phyloP scores from a whole-genome alignment of 2,329 filamentous ascomycete species.

The Penicillium concentricum region DNA sequence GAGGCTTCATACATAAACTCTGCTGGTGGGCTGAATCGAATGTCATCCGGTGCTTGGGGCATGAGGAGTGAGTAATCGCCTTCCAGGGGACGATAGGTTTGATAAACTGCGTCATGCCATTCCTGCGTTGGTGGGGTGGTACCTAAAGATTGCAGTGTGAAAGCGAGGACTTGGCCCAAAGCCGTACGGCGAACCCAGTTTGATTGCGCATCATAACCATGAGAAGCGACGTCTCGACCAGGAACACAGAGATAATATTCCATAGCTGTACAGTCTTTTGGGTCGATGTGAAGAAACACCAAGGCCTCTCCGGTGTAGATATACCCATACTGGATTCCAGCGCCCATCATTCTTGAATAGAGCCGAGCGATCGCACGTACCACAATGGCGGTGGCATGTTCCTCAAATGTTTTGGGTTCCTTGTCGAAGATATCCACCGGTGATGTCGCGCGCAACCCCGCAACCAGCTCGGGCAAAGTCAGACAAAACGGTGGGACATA shows the following conservation, averaged over 20 bases:
- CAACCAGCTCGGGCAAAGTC: slow-evolving; percentile 22
- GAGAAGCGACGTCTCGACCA: slow-evolving; percentile 24
- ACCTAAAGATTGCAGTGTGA: background rate
- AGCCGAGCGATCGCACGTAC: slow-evolving; percentile 29
- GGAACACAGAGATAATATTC: slow-evolving; percentile 28
- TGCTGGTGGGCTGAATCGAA: background rate
- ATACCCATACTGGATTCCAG: slow-evolving; percentile 26
- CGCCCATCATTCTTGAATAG: slow-evolving; percentile 31
- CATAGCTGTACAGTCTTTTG: slow-evolving; percentile 20
- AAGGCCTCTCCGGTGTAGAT: slow-evolving; percentile 33
- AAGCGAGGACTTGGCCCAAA: background rate
- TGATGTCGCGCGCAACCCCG: slow-evolving; percentile 27
- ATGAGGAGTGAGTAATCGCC: background rate
- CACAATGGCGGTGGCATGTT: slow-evolving; percentile 25
- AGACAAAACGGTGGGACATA: slow-evolving; percentile 31
- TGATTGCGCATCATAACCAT: background rate
- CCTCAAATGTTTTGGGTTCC: slow-evolving; percentile 26
- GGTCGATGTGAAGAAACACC: slow-evolving; percentile 30
- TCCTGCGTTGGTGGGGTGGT: background rate
- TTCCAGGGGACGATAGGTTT: background rate
- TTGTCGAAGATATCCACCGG: slow-evolving; percentile 26
- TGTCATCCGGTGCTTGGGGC: background rate
- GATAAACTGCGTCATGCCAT: background rate
- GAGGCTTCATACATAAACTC: background rate
- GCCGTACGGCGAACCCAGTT: background rate